These are phyloP conservation scores for Ocimum tenuiflorum DNA, from an alignment of 257 asterid genomes.

Conservation along the genomic window DNA sequence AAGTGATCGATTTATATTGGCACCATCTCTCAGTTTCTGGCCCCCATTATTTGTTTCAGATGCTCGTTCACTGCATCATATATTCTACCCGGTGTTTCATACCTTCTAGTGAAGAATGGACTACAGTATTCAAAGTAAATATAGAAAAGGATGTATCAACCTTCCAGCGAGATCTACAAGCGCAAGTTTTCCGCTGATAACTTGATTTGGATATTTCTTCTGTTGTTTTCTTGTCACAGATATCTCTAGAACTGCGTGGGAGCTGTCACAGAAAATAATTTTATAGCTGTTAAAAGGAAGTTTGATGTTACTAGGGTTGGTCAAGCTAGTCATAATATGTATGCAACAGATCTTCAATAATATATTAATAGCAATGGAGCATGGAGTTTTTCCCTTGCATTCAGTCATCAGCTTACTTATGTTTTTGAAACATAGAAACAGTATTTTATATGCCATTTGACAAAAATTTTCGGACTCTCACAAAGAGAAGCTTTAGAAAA, in stretches of 20 bases:
- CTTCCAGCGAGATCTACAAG: conserved; percentile 99
- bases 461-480: neutral
- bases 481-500: neutral
- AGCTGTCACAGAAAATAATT: conserved; percentile 39
- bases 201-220: conserved; percentile 63
- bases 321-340: neutral
- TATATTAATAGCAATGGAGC: conserved; percentile 10
- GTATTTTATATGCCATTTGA: neutral
- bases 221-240: conserved; percentile 61
- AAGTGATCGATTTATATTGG: conserved; percentile 84
- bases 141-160: conserved; percentile 32
- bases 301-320: conserved; percentile 13
- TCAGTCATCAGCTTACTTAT: neutral
- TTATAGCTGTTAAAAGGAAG: conserved; percentile 12
- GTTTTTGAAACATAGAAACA: neutral
- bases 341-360: conserved; percentile 3
- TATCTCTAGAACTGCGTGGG: conserved; percentile 96
- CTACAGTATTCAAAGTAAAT: conserved; percentile 12
- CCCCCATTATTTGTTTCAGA: conserved; percentile 92
- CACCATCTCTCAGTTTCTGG: conserved; percentile 94
- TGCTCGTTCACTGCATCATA: conserved; percentile 79
- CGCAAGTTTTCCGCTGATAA: conserved; percentile 80
- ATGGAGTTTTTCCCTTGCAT: conserved; percentile 1
- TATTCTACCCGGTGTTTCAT: conserved; percentile 11
- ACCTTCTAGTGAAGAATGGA: conserved; percentile 13